Base-by-base conservation (phyloP, 1,284 basidiomycete species). In the Rhodotorula glutinis region DNA sequence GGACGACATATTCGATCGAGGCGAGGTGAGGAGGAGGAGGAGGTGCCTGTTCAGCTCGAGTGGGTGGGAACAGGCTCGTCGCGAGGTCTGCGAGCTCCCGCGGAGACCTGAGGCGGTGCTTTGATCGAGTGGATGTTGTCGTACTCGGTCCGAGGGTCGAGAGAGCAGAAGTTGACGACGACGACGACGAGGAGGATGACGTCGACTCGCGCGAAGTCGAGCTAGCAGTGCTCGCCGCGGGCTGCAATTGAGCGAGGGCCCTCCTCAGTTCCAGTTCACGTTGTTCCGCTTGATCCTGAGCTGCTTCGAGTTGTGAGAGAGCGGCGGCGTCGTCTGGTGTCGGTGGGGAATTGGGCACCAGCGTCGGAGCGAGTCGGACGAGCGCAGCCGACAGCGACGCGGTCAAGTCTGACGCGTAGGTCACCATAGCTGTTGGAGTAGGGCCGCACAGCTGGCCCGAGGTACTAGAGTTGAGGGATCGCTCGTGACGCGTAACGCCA, bases 1-100 rank as follows among this genome's bases (percentile, higher is more conserved):
- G 29, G 19, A 65, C 54, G 58, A 73, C 56, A 40, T 67, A 61
- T 29, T 71, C 72, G 57, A 71, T 53, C 17, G 62, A 59, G 41
- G 67, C 62, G 4, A 61, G 61, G 33, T 65, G 65, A 9, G 40
- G n/a, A n/a, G n/a, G n/a, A n/a, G n/a, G n/a, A n/a, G n/a, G n/a
- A n/a, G n/a, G n/a, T n/a, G n/a, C n/a, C n/a, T n/a, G n/a, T n/a
- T n/a, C 47, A 19, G 16, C 21, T 46, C 44, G 44, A 21, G 44
- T 49, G n/a, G 65, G 63, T 2, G 67, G 66, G 63, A 73, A 73
- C 19, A 65, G 56, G 8, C 49, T 23, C 13, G 61, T 53, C 40
- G 67, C 63, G 40, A 71, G 58, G 5, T 61, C 52, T 1, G 61
- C 63, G 52, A 68, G 66, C 4, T 51, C 30, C 0, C 10, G 4